Base-by-base conservation (phyloP, 116 monocot genomes). In the Posidonia oceanica region DNA sequence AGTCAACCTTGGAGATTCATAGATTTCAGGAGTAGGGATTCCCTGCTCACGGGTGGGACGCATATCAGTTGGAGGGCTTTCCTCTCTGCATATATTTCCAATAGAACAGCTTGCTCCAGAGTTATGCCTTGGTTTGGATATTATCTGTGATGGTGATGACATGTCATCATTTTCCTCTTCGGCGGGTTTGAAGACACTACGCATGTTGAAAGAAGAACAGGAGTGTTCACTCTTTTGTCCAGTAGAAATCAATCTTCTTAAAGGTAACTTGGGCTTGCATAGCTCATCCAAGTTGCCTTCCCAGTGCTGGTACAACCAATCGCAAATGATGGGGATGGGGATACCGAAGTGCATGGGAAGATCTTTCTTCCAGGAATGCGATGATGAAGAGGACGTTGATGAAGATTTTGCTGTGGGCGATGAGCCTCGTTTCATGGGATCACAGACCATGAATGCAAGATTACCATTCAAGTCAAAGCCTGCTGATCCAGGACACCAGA, bases 301-400 rank as follows among this genome's bases (percentile, higher is more conserved):
- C 91, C 91, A 96, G 58, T 96, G 91, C 67, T 96, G 91, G 70
- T 87, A 74, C 54, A 96, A 79, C 96, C 96, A 96, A 72, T 91
- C 96, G 60, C 79, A 78, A 39, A 96, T 89, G 55, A 96, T 77
- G 56, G 91, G 81, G 15, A 96, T 87, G 0, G 96, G 96, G 36
- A 96, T 88, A 59, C 96, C 96, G 66, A 96, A 96, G 59, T 85
- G 91, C 75, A 76, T 80, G 3, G 81, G 75, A 23, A 63, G 63
- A 74, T 91, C 96, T 51, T 75, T 86, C 69, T 83, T 91, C 72
- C 72, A 77, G 59, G 89, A 87, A 41, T 71, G 54, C 22, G 87
- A 81, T 21, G 82, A 83, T 5, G 89, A 82, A 23, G 91, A 89
- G 55, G 91, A 89, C 18, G 85, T 71, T 13, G 83, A 84, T 22